Conservation (phyloP, 345 rosid species). For the Hirschfeldia incana region DNA sequence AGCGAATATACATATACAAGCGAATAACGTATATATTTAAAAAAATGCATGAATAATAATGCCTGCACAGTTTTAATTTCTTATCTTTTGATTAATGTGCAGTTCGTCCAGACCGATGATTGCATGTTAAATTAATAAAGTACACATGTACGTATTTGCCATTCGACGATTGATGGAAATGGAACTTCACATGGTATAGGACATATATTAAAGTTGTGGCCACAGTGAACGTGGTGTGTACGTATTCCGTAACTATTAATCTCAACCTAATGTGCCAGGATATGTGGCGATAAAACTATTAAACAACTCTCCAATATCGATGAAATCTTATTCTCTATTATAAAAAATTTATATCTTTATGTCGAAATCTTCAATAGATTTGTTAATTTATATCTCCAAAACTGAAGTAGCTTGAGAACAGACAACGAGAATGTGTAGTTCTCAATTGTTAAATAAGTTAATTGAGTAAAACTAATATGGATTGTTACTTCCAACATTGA, state of each 20-base stretch:
- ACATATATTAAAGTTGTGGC: neutral
- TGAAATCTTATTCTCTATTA: neutral
- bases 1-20: neutral
- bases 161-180: neutral
- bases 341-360: neutral
- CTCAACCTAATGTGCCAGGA: neutral
- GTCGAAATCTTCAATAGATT: slow-evolving; percentile 18
- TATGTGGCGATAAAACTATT: neutral
- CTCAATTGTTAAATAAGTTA: neutral
- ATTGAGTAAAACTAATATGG: neutral
- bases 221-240: neutral
- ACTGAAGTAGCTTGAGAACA: slow-evolving; percentile 17
- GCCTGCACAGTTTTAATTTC: neutral
- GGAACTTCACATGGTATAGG: neutral
- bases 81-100: neutral
- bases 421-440: slow-evolving; percentile 12
- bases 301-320: neutral
- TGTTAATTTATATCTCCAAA: slow-evolving; percentile 10
- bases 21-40: neutral
- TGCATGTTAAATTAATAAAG: neutral
- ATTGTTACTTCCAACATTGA: slow-evolving; percentile 39
- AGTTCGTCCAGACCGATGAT: neutral
- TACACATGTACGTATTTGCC: neutral
- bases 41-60: neutral
- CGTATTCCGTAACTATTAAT: neutral